phyloP scores from a whole-genome alignment of 495 filamentous ascomycete species.

The Trichoderma gamsii region DNA sequence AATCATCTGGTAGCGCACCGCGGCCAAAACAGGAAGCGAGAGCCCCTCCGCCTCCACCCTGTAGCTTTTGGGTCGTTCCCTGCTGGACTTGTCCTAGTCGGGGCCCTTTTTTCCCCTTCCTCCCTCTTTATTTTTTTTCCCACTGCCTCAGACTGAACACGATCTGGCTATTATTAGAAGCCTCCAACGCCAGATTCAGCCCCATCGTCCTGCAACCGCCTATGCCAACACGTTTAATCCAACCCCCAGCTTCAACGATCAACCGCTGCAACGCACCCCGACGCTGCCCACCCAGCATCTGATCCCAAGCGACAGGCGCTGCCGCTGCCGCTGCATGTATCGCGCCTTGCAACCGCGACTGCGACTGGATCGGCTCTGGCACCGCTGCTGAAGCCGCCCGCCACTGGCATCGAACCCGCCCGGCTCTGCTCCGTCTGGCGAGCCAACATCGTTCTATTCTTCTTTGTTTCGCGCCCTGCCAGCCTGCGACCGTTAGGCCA shows the following conservation, averaged over 20 bases:
- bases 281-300: not conserved
- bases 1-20: no score
- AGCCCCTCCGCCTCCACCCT: not conserved
- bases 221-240: conserved; percentile 8
- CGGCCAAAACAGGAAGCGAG: no score
- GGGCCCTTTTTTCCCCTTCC: conserved; percentile 18
- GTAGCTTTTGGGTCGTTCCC: conserved; percentile 12
- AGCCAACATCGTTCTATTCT: not conserved
- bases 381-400: not conserved
- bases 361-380: conserved; percentile 4
- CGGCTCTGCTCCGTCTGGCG: not conserved
- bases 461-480: no score
- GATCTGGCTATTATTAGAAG: conserved; percentile 44
- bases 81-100: conserved; percentile 17
- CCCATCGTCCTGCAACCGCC: conserved; percentile 33
- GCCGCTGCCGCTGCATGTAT: conserved; percentile 3
- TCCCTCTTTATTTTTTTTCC: conserved; percentile 18
- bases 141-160: conserved; percentile 29
- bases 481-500: no score
- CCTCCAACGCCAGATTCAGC: conserved; percentile 38
- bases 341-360: not conserved
- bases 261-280: not conserved
- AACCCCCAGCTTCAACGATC: conserved; percentile 12
- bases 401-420: not conserved
- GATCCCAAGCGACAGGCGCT: not conserved